A percentile compares a stretch with the other conserved stretches of the same genome.
Evolutionary conservation across 164 flowering plant species (phyloP).

Genomic region (Nymphaea thermarum): DNA sequence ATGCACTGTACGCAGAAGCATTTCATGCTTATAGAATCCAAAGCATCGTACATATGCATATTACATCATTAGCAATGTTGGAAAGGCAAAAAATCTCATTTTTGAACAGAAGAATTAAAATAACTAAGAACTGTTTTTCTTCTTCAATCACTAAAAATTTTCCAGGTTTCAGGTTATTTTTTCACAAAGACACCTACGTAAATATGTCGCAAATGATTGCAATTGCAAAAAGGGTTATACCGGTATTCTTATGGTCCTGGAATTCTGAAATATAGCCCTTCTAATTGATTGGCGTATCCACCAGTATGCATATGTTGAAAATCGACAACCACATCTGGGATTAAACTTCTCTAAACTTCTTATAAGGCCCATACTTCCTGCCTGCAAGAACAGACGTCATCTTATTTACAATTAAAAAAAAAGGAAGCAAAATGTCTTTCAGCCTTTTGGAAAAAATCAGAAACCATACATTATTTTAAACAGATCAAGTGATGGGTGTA

Average conservation of each 20-base stretch:
- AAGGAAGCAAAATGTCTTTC: background rate
- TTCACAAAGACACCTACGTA: too few relatives aligned
- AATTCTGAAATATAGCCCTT: conserved; percentile 60
- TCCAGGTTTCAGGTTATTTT: too few relatives aligned
- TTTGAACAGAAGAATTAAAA: too few relatives aligned
- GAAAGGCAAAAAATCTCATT: too few relatives aligned
- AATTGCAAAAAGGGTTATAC: conserved; percentile 18
- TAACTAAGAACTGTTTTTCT: too few relatives aligned
- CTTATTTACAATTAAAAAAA: background rate
- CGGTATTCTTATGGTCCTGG: conserved; percentile 78
- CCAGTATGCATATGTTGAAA: conserved; percentile 87
- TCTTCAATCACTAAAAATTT: too few relatives aligned
- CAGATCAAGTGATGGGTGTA: background rate
- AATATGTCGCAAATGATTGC: background rate
- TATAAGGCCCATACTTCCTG: conserved; percentile 87
- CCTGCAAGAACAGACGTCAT: conserved; percentile 28
- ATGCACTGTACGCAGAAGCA: too few relatives aligned
- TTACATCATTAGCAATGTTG: too few relatives aligned
- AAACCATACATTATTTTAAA: background rate
- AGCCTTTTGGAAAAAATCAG: background rate
- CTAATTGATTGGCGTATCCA: conserved; percentile 79
- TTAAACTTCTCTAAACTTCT: conserved; percentile 82
- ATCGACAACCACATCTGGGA: conserved; percentile 78
- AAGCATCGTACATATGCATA: too few relatives aligned
- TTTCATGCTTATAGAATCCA: too few relatives aligned